phyloP scores from a whole-genome alignment of 129 eudicot species.

The carrot (Daucus carota) region DH1_v3.0 NC_030384.2:40978501-40979000 shows the following conservation, averaged over 20 bases:
- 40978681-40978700: conserved; percentile 14
- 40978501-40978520: conserved; percentile 22
- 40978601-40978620: conserved; percentile 15
- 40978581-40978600: conserved; percentile 9
- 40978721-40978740: conserved; percentile 54
- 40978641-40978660: conserved; percentile 12
- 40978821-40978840: neutral
- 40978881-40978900: neutral
- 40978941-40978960: conserved; percentile 38
- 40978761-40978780: conserved; percentile 31
- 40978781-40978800: conserved; percentile 18
- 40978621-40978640: neutral
- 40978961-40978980: conserved; percentile 50
- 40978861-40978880: neutral
- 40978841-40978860: neutral
- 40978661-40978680: conserved; percentile 19
- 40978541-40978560: conserved; percentile 20
- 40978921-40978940: neutral
- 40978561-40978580: conserved; percentile 5
- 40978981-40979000: conserved; percentile 58
- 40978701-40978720: conserved; percentile 41
- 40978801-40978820: neutral
- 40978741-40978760: conserved; percentile 39
- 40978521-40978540: neutral
- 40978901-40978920: neutral